phyloP scores from a whole-genome alignment of 1,284 basidiomycete genomes.

The Sparassis latifolia region DNA sequence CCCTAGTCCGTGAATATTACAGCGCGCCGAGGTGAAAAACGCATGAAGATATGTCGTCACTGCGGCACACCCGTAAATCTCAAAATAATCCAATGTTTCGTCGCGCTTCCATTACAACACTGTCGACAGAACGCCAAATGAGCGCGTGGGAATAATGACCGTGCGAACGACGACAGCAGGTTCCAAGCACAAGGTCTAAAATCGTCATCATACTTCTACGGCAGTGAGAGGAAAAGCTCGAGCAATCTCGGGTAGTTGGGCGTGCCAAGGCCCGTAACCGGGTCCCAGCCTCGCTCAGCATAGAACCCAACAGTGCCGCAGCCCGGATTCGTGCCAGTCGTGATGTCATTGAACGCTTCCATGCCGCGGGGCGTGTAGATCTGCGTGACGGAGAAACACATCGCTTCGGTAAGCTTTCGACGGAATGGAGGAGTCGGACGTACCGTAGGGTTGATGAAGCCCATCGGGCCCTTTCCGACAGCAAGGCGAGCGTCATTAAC shows the following conservation, averaged over 20 bases:
- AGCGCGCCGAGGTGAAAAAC: no score
- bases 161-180: no score
- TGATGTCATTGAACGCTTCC: conserved; percentile 13
- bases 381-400: neutral
- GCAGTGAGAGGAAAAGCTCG: conserved; percentile 8
- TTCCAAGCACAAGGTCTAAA: no score
- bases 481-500: conserved; percentile 50
- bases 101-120: no score
- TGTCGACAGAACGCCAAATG: no score
- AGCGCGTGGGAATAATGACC: no score
- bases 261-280: conserved; percentile 16
- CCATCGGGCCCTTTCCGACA: conserved; percentile 36
- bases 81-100: no score
- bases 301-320: conserved; percentile 8
- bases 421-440: neutral
- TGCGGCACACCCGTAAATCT: no score
- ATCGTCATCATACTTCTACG: neutral
- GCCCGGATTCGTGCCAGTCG: conserved; percentile 10
- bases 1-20: no score
- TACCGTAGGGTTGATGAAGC: conserved; percentile 47
- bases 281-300: conserved; percentile 11
- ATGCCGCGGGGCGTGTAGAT: conserved; percentile 10
- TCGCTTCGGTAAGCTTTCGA: neutral
- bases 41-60: no score
- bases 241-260: conserved; percentile 12